Percentiles rank a stretch among this genome's conserved stretches.
These are phyloP conservation scores for Colletotrichum orbiculare DNA, from an alignment of 2,329 filamentous ascomycete genomes.

Conservation along the genomic window DNA sequence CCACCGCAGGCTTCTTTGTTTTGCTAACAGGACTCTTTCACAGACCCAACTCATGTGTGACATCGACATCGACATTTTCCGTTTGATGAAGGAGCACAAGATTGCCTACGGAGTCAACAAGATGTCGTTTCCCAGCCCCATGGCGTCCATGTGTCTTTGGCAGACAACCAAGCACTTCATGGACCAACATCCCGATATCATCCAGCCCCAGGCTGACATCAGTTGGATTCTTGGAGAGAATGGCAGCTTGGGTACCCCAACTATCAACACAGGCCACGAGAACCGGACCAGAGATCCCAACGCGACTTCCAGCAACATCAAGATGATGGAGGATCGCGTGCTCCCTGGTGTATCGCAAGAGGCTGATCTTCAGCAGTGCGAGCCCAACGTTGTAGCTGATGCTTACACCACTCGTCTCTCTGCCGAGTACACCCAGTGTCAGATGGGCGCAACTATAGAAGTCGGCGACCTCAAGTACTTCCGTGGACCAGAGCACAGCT, in stretches of 20 bases:
- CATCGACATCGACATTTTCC: slow-evolving; percentile 87
- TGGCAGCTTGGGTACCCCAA: slow-evolving; percentile 16
- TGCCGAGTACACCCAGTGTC: slow-evolving; percentile 60
- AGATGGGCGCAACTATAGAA: slow-evolving; percentile 65
- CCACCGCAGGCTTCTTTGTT: slow-evolving; percentile 35
- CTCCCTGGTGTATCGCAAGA: slow-evolving; percentile 32
- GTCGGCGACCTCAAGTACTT: slow-evolving; percentile 64
- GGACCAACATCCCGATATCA: slow-evolving; percentile 53
- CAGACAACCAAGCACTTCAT: slow-evolving; percentile 58
- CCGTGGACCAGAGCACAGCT: slow-evolving; percentile 56
- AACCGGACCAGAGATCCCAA: neutral
- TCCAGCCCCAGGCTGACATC: slow-evolving; percentile 60
- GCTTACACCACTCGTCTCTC: slow-evolving; percentile 46
- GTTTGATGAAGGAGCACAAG: slow-evolving; percentile 85
- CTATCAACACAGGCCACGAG: slow-evolving; percentile 28
- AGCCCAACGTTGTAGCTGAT: slow-evolving; percentile 38
- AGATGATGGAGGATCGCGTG: slow-evolving; percentile 24
- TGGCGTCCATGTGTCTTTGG: slow-evolving; percentile 57
- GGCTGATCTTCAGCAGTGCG: slow-evolving; percentile 21
- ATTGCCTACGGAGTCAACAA: slow-evolving; percentile 79
- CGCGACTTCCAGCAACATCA: neutral
- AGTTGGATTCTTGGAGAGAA: slow-evolving; percentile 56
- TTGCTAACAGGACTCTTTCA: slow-evolving; percentile 27
- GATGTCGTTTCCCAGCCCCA: slow-evolving; percentile 57
- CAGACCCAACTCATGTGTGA: slow-evolving; percentile 66